Base-by-base conservation (phyloP, 225 moss, liverwort and hornwort species). In the Pseudisothecium myosuroides region DNA sequence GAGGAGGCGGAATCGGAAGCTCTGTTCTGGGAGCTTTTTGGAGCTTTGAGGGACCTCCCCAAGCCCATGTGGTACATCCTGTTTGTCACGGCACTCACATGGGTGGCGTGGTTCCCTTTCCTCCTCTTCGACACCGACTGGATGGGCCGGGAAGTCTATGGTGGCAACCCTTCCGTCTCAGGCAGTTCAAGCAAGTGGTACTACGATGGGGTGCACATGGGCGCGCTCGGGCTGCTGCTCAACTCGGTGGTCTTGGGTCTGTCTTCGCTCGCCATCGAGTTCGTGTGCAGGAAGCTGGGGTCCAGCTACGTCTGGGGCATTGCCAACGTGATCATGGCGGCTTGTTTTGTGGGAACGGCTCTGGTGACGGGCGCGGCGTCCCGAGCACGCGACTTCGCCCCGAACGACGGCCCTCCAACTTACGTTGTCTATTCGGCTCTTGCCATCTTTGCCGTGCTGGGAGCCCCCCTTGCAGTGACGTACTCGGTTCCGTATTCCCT, bases 91-190 rank as follows among this genome's bases (percentile, higher is more conserved):
- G 96, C 96, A 10, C 91, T 98, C 52, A 98, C 97, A 14, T 98
- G 98, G 98, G 36, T 98, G 56, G 96, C 96, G 18, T 98, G 98
- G 98, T 98, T 98, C 49, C 98, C 98, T 6, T 98, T 98, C 59
- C 95, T 98, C 43, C 95, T 98, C 72, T 98, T 96, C 85, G 98
- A 98, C 91, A 98, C 98, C 6, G 98, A 98, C 66, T 98, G 98
- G 98, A 98, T 98, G 98, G 98, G 98, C 37, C 96, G 98, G 21
- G 98, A 98, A 73, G 96, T 98, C 20, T 98, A 95, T 80, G 86
- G 90, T 7, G 98, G 98, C 50, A 91, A 95, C 36, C 97, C 95
- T 23, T 45, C 63, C 61, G 88, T 21, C 28, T 37, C 27, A 12
- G 22, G 34, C 1, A 41, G 3, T 80, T 1, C 59, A 59, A 80